Evolutionary conservation across 2,329 filamentous ascomycete genomes (phyloP).

Genomic region (Knoxdaviesia capensis): DNA sequence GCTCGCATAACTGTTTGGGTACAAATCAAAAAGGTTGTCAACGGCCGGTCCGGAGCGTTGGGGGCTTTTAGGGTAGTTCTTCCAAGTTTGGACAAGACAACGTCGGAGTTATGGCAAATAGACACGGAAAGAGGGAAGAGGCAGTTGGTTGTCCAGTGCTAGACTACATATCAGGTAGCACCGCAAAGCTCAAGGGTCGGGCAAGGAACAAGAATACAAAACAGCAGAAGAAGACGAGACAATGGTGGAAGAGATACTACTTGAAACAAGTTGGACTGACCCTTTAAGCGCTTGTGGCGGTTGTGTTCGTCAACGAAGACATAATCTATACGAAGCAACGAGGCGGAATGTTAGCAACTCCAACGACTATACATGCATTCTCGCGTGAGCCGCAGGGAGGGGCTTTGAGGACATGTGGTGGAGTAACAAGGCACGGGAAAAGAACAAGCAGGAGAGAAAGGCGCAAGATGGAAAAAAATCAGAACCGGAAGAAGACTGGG

Average conservation of each 20-base stretch:
- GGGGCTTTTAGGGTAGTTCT: no score
- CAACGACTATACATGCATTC: constrained; percentile 2
- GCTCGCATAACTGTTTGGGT: constrained; percentile 69
- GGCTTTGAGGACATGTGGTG: no score
- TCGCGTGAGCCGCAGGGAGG: no score
- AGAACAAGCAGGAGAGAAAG: not conserved
- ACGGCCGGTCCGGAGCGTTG: no score
- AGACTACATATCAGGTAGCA: not conserved
- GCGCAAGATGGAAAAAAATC: not conserved
- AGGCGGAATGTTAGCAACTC: constrained; percentile 12
- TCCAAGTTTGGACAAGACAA: no score
- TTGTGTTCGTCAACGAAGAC: constrained; percentile 99
- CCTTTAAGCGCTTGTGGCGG: constrained; percentile 88
- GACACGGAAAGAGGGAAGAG: not conserved
- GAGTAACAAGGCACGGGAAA: not conserved
- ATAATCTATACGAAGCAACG: constrained; percentile 49
- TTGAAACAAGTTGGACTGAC: constrained; percentile 35
- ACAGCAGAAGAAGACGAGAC: no score
- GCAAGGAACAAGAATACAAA: no score
- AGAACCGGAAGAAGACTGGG: no score
- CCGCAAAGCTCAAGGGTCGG: no score
- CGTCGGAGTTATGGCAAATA: not conserved
- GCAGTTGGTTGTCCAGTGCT: not conserved
- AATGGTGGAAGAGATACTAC: no score
- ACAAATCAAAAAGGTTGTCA: not conserved